Evolutionary conservation across 441 rosid genomes (phyloP).

Genomic region (Adansonia rubrostipa): DNA sequence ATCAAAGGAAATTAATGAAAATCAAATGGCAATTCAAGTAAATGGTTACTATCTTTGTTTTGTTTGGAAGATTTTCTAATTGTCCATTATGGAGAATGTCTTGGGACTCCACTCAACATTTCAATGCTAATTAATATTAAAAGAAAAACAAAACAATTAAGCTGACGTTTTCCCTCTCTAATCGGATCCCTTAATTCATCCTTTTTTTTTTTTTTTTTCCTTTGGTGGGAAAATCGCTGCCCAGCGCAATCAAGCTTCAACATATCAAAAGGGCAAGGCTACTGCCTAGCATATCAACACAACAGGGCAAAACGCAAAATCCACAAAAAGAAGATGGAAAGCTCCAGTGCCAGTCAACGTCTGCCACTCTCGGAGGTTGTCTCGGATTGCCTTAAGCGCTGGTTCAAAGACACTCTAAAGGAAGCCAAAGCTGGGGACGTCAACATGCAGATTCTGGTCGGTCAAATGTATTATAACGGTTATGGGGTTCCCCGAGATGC

Average conservation of each 20-base stretch:
- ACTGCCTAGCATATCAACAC: slow-evolving; percentile 36
- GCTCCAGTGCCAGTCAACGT: slow-evolving; percentile 35
- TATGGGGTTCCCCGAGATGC: slow-evolving; percentile 73
- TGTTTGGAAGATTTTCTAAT: too few relatives aligned
- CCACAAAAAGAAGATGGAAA: slow-evolving; percentile 52
- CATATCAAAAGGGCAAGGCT: slow-evolving; percentile 29
- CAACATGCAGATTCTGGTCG: slow-evolving; percentile 81
- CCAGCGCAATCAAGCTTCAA: slow-evolving; percentile 45
- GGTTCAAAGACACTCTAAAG: slow-evolving; percentile 90
- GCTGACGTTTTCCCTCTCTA: not conserved
- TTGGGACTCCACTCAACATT: too few relatives aligned
- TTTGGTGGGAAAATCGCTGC: slow-evolving; percentile 56
- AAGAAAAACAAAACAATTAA: too few relatives aligned
- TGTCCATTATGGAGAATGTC: too few relatives aligned
- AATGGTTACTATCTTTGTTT: too few relatives aligned
- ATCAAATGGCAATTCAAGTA: too few relatives aligned
- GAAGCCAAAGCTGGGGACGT: slow-evolving; percentile 91
- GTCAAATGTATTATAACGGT: slow-evolving; percentile 93
- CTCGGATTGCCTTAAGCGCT: slow-evolving; percentile 81
- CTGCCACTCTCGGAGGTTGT: slow-evolving; percentile 81
- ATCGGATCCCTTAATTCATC: not conserved
- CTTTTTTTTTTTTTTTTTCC: not conserved
- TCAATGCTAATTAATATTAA: too few relatives aligned
- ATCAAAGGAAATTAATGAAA: too few relatives aligned
- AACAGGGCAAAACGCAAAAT: slow-evolving; percentile 40